Conservation (phyloP, 2,329 filamentous ascomycete species). For the Arthrocladium fulminans region DNA sequence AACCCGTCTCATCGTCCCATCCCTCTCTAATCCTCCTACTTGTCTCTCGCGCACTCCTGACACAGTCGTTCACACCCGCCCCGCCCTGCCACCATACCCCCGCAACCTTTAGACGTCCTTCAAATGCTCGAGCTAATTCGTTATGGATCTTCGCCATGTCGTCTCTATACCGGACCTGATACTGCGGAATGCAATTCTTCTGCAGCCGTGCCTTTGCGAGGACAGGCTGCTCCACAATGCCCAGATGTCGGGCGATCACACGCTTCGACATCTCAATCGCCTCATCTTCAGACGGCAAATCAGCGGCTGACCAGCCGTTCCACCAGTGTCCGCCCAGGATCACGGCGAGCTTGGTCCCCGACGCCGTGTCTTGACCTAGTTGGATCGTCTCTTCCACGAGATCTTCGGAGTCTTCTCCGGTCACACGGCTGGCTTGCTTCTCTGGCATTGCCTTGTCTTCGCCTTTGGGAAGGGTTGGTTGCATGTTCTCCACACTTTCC, state of each 20-base stretch:
- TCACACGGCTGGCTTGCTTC: too few relatives aligned
- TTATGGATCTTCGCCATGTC: slow-evolving; percentile 51
- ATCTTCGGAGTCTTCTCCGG: background rate
- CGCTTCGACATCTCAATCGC: slow-evolving; percentile 61
- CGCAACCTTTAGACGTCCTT: slow-evolving; percentile 55
- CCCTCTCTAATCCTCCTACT: slow-evolving; percentile 24
- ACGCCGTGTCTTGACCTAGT: slow-evolving; percentile 45
- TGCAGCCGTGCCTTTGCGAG: slow-evolving; percentile 54
- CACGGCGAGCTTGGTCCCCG: slow-evolving; percentile 79
- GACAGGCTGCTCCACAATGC: slow-evolving; percentile 55
- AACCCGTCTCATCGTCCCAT: slow-evolving; percentile 17
- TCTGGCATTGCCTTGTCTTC: too few relatives aligned
- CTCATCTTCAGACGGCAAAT: slow-evolving; percentile 56
- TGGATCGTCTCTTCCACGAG: background rate
- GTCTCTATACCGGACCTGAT: slow-evolving; percentile 65
- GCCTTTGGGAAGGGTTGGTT: too few relatives aligned
- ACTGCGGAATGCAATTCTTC: slow-evolving; percentile 79
- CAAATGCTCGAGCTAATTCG: slow-evolving; percentile 49
- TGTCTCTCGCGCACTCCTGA: slow-evolving; percentile 49
- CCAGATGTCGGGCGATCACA: slow-evolving; percentile 64
- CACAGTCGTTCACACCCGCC: slow-evolving; percentile 46
- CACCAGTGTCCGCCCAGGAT: slow-evolving; percentile 95
- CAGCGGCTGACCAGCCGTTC: slow-evolving; percentile 49
- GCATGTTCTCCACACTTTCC: background rate
- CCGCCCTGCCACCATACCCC: slow-evolving; percentile 44